Evolutionary conservation across 805 yeast genomes (phyloP).

Genomic region (Jamesozyma lodderae): DNA sequence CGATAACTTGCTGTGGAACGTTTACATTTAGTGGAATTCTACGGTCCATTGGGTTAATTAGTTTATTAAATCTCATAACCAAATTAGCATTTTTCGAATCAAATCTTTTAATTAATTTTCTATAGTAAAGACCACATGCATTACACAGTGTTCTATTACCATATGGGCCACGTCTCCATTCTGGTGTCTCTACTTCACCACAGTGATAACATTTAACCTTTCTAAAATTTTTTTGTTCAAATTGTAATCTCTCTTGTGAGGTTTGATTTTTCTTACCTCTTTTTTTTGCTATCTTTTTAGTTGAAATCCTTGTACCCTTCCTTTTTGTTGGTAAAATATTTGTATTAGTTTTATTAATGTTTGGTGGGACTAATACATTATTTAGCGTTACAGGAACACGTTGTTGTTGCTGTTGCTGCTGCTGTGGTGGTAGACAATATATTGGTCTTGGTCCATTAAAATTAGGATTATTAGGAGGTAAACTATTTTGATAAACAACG

Average conservation of each 20-base stretch:
- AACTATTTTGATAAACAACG: no score
- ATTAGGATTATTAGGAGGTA: no score
- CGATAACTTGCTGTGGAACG: conserved; percentile 21
- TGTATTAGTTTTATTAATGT: no score
- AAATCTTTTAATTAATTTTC: conserved; percentile 43
- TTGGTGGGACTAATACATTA: no score
- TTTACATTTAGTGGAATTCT: conserved; percentile 21
- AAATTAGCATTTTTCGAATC: conserved; percentile 23
- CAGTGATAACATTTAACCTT: conserved; percentile 51
- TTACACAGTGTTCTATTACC: conserved; percentile 81
- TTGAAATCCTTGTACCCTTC: no score
- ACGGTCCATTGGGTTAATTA: conserved; percentile 23
- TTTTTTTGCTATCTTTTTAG: no score
- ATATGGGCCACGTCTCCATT: conserved; percentile 88
- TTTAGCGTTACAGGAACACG: not conserved
- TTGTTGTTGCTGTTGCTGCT: not conserved
- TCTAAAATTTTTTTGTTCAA: conserved; percentile 5
- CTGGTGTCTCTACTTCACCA: conserved; percentile 69
- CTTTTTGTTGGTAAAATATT: no score
- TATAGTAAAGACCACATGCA: conserved; percentile 81
- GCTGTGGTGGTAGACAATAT: no score
- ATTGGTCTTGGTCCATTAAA: no score
- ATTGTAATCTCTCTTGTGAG: not conserved
- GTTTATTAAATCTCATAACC: conserved; percentile 24
- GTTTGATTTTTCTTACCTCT: not conserved